phyloP scores from a whole-genome alignment of 2,329 filamentous ascomycete species.

The Coniochaeta hoffmannii region DNA sequence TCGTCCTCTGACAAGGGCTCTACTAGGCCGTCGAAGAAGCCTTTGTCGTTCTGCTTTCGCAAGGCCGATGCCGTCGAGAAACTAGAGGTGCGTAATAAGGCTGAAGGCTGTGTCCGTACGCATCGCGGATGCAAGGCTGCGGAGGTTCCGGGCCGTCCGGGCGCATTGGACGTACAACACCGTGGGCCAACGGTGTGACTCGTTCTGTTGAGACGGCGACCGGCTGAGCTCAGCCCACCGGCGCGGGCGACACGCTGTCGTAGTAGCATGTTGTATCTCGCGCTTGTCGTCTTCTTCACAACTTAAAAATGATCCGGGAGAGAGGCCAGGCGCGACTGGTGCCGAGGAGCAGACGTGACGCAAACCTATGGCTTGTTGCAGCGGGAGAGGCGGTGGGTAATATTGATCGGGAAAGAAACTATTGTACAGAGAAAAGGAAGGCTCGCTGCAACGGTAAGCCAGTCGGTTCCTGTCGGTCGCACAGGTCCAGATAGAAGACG shows the following conservation, averaged over 20 bases:
- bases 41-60: conserved; percentile 33
- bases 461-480: neutral
- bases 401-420: neutral
- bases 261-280: conserved; percentile 8
- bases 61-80: conserved; percentile 30
- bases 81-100: conserved; percentile 8
- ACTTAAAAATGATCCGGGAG: neutral
- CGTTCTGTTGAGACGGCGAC: conserved; percentile 4
- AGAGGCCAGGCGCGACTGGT: neutral
- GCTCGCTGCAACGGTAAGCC: neutral
- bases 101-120: neutral
- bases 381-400: neutral
- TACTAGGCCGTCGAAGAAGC: conserved; percentile 43
- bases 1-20: conserved; percentile 47
- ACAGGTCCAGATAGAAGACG: neutral
- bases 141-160: conserved; percentile 2
- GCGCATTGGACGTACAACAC: conserved; percentile 5
- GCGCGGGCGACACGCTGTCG: conserved; percentile 11
- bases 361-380: neutral
- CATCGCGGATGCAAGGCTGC: neutral
- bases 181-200: neutral
- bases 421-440: neutral
- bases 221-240: conserved; percentile 5
- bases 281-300: neutral
- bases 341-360: neutral